phyloP scores from a whole-genome alignment of 352 stramenopile genomes.

The Pythium pectinolyticum region DNA sequence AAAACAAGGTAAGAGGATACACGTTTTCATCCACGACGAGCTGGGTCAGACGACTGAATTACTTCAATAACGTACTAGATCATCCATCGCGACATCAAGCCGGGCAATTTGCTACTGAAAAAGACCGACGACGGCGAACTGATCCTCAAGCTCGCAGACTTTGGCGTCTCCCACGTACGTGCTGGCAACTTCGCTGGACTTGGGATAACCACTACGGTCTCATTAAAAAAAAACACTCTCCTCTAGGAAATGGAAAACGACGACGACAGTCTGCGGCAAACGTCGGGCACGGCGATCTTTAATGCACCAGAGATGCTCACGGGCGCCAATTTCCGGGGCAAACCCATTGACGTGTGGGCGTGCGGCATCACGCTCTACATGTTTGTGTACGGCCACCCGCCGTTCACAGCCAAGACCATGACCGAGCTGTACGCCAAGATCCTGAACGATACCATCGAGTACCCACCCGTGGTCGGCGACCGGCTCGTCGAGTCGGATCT shows the following conservation, averaged over 20 bases:
- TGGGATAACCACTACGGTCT: not conserved
- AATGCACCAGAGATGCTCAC: conserved; percentile 82
- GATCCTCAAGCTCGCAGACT: conserved; percentile 82
- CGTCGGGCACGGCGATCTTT: conserved; percentile 75
- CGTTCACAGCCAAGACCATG: conserved; percentile 90
- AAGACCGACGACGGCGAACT: conserved; percentile 49
- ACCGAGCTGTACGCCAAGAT: conserved; percentile 93
- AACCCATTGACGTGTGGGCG: conserved; percentile 93
- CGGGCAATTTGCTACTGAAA: conserved; percentile 75
- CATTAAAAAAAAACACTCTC: too few relatives aligned
- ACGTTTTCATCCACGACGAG: not conserved
- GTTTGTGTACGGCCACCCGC: conserved; percentile 93
- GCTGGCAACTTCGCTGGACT: not conserved
- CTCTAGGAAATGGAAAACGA: conserved; percentile 66
- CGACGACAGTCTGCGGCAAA: conserved; percentile 72
- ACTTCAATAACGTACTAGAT: conserved; percentile 53
- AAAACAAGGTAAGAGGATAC: conserved; percentile 56
- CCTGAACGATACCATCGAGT: conserved; percentile 69
- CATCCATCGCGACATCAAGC: conserved; percentile 84
- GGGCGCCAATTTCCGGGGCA: conserved; percentile 71
- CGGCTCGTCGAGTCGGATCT: conserved; percentile 53
- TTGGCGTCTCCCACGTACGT: conserved; percentile 74
- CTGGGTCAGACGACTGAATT: too few relatives aligned
- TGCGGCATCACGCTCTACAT: conserved; percentile 96
- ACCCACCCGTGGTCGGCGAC: conserved; percentile 43